Base-by-base conservation (phyloP, 352 stramenopile genomes). In the Phytophthora aleatoria region DNA sequence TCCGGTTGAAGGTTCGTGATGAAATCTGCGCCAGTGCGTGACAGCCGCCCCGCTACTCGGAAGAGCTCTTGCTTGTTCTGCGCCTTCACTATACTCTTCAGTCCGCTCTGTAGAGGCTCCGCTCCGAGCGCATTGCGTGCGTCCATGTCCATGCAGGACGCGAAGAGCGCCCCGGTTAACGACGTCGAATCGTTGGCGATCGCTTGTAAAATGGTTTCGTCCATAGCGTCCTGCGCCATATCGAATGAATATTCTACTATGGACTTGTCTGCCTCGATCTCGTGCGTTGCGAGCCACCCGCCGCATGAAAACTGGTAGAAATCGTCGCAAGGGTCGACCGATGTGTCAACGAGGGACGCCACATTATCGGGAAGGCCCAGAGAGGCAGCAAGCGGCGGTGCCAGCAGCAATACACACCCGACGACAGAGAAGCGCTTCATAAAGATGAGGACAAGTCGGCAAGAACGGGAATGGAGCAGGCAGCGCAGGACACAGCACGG, bases 281-380 rank as follows among this genome's bases (percentile, higher is more conserved):
- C 52, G 42, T 73, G 79, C 27, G 70, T 69, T 51, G 61, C 59
- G 45, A 89, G 58, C 81, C 83, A 92, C 26, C 45, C 50, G 36
- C 83, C 81, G 54, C 83, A 91, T 48, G 74, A 67, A 76, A 85
- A 90, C 45, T 84, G 62, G 75, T 91, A 94, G 47, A 92, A 91
- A 71, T 94, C 83, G 10, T 79, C 64, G 61, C 83, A 92, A 9
- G 85, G 85, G 36, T 88, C 61, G 15, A 69, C 59, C 1, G 50
- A 69, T 8, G 54, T 57, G 48, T 93, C 76, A 28, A 93, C 66
- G 39, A 89, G 62, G 6, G 61, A 62, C n/a, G 62, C 45, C 28
- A 90, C 81, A 10, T 49, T 74, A 20, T 63, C 50, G 1, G 76
- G 74, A 50, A 80, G 54, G 45, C 69, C 69, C 53, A 26, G 33